Evolutionary conservation across 768 basidiomycete genomes (phyloP), one percentile per base, ranked within the genome.

Genomic region (Leccinum boreale): DNA sequence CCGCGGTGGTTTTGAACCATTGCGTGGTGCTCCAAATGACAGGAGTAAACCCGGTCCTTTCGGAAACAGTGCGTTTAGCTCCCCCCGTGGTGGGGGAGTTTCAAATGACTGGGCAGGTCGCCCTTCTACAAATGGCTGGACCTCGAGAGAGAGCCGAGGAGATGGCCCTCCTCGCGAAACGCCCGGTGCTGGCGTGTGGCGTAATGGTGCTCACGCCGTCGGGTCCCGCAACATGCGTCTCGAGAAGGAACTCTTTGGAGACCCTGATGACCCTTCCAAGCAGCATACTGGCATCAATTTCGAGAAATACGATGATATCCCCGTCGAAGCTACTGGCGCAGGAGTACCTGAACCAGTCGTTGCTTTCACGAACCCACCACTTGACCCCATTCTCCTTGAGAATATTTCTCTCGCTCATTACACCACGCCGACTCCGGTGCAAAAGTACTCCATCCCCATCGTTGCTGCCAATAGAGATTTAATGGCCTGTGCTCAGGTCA

Each of bases 391-490:
- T 73, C 85, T 99, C 39, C 80, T 98, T 63, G 94, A 97, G 75
- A 99, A 99, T 77, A 99, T 99, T 64, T 78, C 81, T 31, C 89
- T 81, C 74, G 92, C 97, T 72, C 92, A 85, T 78, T 99, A 98
- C 81, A 85, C 86, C 58, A 94, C 86, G 44, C 97, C 97, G 10
- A 99, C 97, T 52, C 97, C 97, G 23, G 97, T 99, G 65, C 97
- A 99, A 86, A 98, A 98, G 82, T 96, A 98, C 75, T 98, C 97
- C 65, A 90, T 99, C 69, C 97, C 97, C 72, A 98, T 98, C 71
- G 95, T 99, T 66, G 90, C 94, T 58, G 85, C 78, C 64, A 86
- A 87, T 67, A 82, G 90, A 74, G 92, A 94, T 76, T 80, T 94
- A 76, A 95, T 96, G 93, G 93, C 93, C 62, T 95, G 93, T 73